Evolutionary conservation across 805 yeast species (phyloP), one percentile per base, ranked within the genome.

Genomic region (Lipomyces kockii): DNA sequence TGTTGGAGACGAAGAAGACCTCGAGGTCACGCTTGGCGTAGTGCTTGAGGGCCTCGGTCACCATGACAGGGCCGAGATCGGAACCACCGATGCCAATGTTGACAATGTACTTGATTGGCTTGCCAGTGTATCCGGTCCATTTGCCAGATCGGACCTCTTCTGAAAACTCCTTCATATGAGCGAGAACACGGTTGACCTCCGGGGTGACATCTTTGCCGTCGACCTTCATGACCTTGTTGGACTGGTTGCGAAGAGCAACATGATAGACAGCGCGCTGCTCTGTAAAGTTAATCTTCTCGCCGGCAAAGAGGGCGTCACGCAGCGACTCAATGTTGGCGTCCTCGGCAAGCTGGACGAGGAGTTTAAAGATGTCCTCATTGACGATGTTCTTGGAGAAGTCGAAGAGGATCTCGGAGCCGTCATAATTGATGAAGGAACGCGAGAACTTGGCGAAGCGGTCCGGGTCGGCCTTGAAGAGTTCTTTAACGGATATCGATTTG

Each of bases 41-140:
- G 74, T 91, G 89, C 84, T 94, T 95, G 78, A 95, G 86, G 54
- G 99, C 98, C 83, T 95, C 98, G 70, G 98, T 92, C 75, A 95
- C 98, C 99, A 95, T 95, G 63, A 95, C 98, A 58, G 99, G 99
- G 76, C 99, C 99, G 76, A 95, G 86, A 81, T 95, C 99, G 35
- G 98, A 92, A 75, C 99, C 99, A 79, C 99, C 99, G 78, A 95
- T 95, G 81, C 99, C 99, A 76, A 95, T 91, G 86, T 95, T 95
- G 77, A 95, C 98, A 65, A 95, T 88, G 77, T 92, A 97, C 75
- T 95, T 90, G 82, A 95, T 94, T 75, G 84, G 82, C 86, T 92
- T 92, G 74, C 98, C 98, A 74, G 98, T 89, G 86, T 90, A 94
- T 79, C 99, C 99, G 76, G 87, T 92, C 98, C 98, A 94, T 73